phyloP scores from a whole-genome alignment of 2,329 filamentous ascomycete genomes.

The Colletotrichum tropicicola region DNA sequence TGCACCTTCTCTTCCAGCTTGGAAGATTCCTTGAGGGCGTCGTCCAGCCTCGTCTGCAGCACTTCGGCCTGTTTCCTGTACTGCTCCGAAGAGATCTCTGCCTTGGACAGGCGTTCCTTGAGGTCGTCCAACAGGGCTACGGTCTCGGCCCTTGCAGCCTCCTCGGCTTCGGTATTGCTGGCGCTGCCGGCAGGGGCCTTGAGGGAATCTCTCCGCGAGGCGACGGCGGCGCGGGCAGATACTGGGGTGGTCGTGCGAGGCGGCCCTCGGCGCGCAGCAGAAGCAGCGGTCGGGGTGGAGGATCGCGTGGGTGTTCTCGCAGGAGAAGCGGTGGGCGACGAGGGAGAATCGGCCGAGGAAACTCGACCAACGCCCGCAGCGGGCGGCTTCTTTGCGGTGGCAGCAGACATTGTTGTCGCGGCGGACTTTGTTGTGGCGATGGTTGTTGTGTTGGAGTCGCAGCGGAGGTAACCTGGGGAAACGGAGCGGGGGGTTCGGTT shows the following conservation, averaged over 20 bases:
- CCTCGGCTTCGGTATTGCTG: constrained; percentile 62
- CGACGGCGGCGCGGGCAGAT: constrained; percentile 77
- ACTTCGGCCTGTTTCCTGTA: constrained; percentile 86
- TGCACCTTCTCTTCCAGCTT: constrained; percentile 89
- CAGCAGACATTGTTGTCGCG: constrained; percentile 55
- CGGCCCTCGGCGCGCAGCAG: constrained; percentile 68
- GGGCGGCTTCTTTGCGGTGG: constrained; percentile 62
- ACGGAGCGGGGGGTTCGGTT: constrained; percentile 19
- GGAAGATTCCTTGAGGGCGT: constrained; percentile 82
- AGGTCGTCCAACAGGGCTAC: constrained; percentile 84
- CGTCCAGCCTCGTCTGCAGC: constrained; percentile 85
- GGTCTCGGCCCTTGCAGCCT: constrained; percentile 82
- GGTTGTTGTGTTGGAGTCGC: constrained; percentile 30
- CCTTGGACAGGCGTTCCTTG: constrained; percentile 82
- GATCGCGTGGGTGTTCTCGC: constrained; percentile 48
- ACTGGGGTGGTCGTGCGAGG: constrained; percentile 72
- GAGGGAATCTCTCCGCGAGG: constrained; percentile 63
- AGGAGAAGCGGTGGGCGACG: constrained; percentile 37
- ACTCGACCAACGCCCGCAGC: constrained; percentile 56
- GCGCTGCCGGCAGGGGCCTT: background rate
- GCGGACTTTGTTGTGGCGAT: constrained; percentile 16
- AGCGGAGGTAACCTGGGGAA: constrained; percentile 21
- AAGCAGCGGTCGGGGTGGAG: constrained; percentile 58
- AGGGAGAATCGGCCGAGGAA: constrained; percentile 47
- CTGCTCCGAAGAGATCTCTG: constrained; percentile 80